Evolutionary conservation across 2,329 filamentous ascomycete species (phyloP).

Genomic region (Cercospora beticola): DNA sequence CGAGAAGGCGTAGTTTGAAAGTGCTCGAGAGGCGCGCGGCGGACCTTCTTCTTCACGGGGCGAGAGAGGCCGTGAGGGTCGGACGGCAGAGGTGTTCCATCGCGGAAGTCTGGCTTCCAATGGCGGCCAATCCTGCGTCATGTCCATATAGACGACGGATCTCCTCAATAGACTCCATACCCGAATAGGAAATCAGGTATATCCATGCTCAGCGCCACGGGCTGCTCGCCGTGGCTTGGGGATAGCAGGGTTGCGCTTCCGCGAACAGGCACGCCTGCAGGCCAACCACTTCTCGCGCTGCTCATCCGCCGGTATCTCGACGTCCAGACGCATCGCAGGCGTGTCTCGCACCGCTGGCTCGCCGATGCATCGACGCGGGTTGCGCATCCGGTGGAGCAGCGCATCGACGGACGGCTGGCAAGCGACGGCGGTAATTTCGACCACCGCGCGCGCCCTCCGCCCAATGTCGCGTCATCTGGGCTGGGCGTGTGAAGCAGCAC

Average conservation of each 20-base stretch:
- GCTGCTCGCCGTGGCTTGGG: conserved; percentile 9
- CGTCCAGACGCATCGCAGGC: background rate
- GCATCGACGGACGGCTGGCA: background rate
- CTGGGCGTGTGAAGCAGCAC: background rate
- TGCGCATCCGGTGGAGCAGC: background rate
- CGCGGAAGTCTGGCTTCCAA: background rate
- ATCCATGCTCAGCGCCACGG: conserved; percentile 6
- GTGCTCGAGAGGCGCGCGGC: background rate
- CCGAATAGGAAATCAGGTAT: conserved; percentile 3
- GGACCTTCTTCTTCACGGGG: background rate
- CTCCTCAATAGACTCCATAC: conserved; percentile 5
- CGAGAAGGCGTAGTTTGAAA: background rate
- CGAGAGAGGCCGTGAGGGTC: background rate
- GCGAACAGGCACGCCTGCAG: background rate
- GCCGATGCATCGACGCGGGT: background rate
- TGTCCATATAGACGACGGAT: background rate
- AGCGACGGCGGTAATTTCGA: background rate
- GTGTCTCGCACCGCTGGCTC: background rate
- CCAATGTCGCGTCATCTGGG: background rate
- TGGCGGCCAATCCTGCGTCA: conserved; percentile 9
- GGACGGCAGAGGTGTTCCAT: background rate
- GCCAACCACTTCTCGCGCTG: background rate
- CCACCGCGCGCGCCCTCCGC: background rate
- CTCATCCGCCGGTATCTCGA: background rate
- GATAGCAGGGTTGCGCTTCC: background rate